phyloP scores from a whole-genome alignment of 2,329 filamentous ascomycete genomes.

The Colletotrichum eremochloae region DNA sequence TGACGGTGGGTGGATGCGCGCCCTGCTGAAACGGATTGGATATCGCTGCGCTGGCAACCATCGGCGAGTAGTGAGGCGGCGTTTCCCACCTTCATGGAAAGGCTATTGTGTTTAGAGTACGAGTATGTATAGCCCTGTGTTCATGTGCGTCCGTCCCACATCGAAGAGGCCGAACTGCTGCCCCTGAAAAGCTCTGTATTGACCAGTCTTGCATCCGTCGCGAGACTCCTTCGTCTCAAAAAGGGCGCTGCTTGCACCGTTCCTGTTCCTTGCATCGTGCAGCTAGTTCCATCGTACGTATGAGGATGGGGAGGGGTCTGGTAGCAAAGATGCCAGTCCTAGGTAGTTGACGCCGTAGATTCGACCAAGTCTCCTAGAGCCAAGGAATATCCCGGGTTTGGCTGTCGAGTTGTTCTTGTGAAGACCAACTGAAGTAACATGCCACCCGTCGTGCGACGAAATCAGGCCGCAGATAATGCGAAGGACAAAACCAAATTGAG shows the following conservation, averaged over 20 bases:
- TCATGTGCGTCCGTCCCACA: not conserved
- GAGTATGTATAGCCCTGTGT: not conserved
- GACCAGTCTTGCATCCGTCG: not conserved
- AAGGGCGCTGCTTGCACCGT: constrained; percentile 8
- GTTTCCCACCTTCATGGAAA: not conserved
- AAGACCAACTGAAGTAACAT: not conserved
- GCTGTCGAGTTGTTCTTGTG: not conserved
- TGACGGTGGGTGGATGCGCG: not conserved
- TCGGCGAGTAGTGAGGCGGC: not conserved
- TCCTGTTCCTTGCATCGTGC: constrained; percentile 33
- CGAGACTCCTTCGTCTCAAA: not conserved
- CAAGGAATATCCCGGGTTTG: not conserved
- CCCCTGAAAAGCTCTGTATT: not conserved
- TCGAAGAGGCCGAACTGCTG: not conserved
- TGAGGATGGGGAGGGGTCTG: not conserved
- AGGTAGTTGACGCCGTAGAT: not conserved
- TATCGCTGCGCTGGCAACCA: not conserved
- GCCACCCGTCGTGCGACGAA: not conserved
- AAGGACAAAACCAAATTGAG: not conserved
- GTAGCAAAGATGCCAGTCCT: not conserved
- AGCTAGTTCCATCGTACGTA: not conserved
- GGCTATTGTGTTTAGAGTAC: not conserved
- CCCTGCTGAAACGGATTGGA: not conserved
- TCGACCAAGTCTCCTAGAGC: not conserved
- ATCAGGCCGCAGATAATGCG: not conserved